Percentiles rank a stretch among this genome's conserved stretches.
Conservation (phyloP, 768 basidiomycete species). For the Collybia sp. region DNA sequence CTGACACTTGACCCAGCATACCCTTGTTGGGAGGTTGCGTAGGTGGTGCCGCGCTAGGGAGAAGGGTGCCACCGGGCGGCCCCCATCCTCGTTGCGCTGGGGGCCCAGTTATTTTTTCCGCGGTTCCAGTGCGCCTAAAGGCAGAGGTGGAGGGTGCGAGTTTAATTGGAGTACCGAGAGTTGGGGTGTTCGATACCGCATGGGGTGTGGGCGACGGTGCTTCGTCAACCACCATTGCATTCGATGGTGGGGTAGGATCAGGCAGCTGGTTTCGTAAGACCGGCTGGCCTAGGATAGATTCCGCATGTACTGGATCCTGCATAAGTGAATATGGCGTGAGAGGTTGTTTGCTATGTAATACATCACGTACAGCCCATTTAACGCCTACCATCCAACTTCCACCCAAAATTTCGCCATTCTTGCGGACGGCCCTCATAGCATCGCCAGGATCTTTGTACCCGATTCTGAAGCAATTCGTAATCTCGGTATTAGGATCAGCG, state of each 20-base stretch:
- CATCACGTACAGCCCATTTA: conserved; percentile 72
- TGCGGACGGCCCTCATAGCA: conserved; percentile 73
- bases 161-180: conserved; percentile 65
- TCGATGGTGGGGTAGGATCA: conserved; percentile 18
- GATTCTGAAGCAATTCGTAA: conserved; percentile 79
- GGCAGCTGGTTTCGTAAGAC: conserved; percentile 18
- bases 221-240: conserved; percentile 45
- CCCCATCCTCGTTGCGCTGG: conserved; percentile 19
- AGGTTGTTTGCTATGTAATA: background rate
- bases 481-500: conserved; percentile 60
- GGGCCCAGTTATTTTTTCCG: conserved; percentile 16
- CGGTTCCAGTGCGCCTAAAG: conserved; percentile 48
- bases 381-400: conserved; percentile 83
- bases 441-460: conserved; percentile 70
- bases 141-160: conserved; percentile 72
- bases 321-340: background rate
- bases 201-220: conserved; percentile 21
- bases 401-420: conserved; percentile 75
- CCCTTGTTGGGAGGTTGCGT: conserved; percentile 42
- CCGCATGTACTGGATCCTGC: conserved; percentile 61
- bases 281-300: conserved; percentile 42
- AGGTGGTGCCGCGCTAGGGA: conserved; percentile 8
- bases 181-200: conserved; percentile 25
- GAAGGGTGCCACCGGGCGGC: conserved; percentile 7
- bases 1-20: conserved; percentile 69